Evolutionary conservation across 108 stramenopile genomes (phyloP), one percentile per base, ranked within the genome.

Genomic region (Nitzschia sp.): DNA sequence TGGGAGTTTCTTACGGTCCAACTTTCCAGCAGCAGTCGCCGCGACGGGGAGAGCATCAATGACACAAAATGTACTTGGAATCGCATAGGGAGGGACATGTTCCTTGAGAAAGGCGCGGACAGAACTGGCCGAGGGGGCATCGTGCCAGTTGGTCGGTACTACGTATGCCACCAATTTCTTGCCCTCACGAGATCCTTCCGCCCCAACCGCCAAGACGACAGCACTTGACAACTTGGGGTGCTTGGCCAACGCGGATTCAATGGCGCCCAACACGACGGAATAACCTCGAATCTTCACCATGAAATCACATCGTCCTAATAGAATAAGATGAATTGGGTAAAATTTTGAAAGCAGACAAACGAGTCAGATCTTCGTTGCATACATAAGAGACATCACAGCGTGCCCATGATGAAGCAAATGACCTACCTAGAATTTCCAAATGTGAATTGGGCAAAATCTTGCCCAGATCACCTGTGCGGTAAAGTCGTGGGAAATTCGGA

Each of bases 271-370:
- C 9, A 85, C 91, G 27, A 92, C 88, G 3, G 82, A 84, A 66
- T 92, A 87, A 73, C 91, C 91, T n/a, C 91, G 77, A 26, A 92
- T 83, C 80, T 92, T 92, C 54, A 92, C 86, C 85, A 89, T 89
- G 69, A 85, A 87, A 71, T 89, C 91, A 56, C 88, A 86, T 32
- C 91, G 79, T 16, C 91, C 91, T 32, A 89, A 62, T n/a, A n/a
- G n/a, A n/a, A n/a, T n/a, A n/a, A n/a, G n/a, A n/a, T n/a, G n/a
- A n/a, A n/a, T n/a, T n/a, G n/a, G n/a, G n/a, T n/a, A n/a, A n/a
- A n/a, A n/a, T n/a, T n/a, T n/a, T n/a, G n/a, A n/a, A n/a, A n/a
- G n/a, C n/a, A n/a, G n/a, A n/a, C n/a, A n/a, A n/a, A n/a, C n/a
- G n/a, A n/a, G n/a, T n/a, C n/a, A n/a, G n/a, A n/a, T n/a, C n/a